Percentiles rank a stretch among this genome's conserved stretches.
These are phyloP conservation scores for Centrapalus pauciflorus DNA, from an alignment of 129 eudicot genomes.

Conservation along the genomic window DNA sequence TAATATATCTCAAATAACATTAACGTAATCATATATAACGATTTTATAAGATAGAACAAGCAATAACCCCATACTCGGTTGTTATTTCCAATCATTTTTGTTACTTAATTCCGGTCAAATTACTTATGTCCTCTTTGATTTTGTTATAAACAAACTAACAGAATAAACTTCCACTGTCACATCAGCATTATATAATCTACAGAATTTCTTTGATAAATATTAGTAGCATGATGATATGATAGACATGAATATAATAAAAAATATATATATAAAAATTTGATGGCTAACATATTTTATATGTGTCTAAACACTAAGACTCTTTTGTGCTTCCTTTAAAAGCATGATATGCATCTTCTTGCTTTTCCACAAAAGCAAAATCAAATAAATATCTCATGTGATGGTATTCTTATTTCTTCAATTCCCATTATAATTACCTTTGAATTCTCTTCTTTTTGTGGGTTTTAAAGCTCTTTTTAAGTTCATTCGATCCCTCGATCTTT, in stretches of 20 bases:
- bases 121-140: too few species aligned
- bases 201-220: too few species aligned
- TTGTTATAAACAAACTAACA: too few species aligned
- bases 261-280: neutral
- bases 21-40: too few species aligned
- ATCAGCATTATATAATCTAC: too few species aligned
- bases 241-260: neutral
- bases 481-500: neutral
- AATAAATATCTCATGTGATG: constrained; percentile 37
- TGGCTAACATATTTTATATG: constrained; percentile 11
- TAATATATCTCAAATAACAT: too few species aligned
- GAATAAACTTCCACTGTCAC: too few species aligned
- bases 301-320: constrained; percentile 27
- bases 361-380: constrained; percentile 28
- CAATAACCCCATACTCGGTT: too few species aligned
- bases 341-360: constrained; percentile 31
- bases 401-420: constrained; percentile 25
- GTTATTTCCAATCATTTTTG: too few species aligned
- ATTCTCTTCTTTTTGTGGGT: constrained; percentile 17
- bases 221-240: too few species aligned
- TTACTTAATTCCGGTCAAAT: too few species aligned
- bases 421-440: constrained; percentile 2
- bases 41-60: too few species aligned
- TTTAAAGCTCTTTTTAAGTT: constrained; percentile 14
- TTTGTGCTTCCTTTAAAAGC: constrained; percentile 37